A percentile compares a stretch with the other conserved stretches of the same genome.
These are phyloP conservation scores for Candida ascalaphidarum DNA, from an alignment of 805 yeast species.

Conservation along the genomic window DNA sequence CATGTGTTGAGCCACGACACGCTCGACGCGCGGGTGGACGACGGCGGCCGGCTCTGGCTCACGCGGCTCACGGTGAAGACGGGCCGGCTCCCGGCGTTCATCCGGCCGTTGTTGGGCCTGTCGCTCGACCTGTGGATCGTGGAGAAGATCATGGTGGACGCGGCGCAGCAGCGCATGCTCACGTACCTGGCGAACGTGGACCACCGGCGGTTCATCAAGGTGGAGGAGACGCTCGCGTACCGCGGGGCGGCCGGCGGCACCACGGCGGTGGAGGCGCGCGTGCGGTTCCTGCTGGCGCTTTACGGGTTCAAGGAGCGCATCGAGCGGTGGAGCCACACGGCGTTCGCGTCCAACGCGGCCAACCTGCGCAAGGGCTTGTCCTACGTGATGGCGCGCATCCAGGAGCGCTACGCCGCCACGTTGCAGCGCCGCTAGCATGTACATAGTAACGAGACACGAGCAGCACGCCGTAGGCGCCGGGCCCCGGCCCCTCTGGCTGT, in stretches of 20 bases:
- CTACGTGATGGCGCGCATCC: slow-evolving; percentile 64
- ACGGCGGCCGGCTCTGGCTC: slow-evolving; percentile 56
- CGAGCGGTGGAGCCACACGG: slow-evolving; percentile 72
- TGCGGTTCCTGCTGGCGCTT: slow-evolving; percentile 66
- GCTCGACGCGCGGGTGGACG: slow-evolving; percentile 48
- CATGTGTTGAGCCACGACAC: slow-evolving; percentile 86
- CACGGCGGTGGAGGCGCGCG: slow-evolving; percentile 50
- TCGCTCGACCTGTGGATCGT: slow-evolving; percentile 72
- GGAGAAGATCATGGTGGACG: slow-evolving; percentile 71
- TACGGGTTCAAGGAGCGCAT: slow-evolving; percentile 61
- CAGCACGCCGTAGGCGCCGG: too few relatives aligned
- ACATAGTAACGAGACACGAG: too few relatives aligned
- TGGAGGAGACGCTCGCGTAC: slow-evolving; percentile 70
- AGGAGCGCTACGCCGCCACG: too few relatives aligned
- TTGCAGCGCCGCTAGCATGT: too few relatives aligned
- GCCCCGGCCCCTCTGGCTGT: too few relatives aligned
- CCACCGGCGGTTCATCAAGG: slow-evolving; percentile 66
- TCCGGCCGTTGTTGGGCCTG: slow-evolving; percentile 60
- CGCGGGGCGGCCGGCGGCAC: slow-evolving; percentile 17
- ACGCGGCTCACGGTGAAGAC: slow-evolving; percentile 69
- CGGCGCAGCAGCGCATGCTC: slow-evolving; percentile 40
- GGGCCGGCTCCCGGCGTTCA: slow-evolving; percentile 77
- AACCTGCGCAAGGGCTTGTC: slow-evolving; percentile 67
- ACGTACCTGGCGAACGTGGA: slow-evolving; percentile 80
- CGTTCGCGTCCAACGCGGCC: slow-evolving; percentile 58